These are phyloP conservation scores for Termitomyces heimii DNA, from an alignment of 768 basidiomycete species.

Conservation along the genomic window DNA sequence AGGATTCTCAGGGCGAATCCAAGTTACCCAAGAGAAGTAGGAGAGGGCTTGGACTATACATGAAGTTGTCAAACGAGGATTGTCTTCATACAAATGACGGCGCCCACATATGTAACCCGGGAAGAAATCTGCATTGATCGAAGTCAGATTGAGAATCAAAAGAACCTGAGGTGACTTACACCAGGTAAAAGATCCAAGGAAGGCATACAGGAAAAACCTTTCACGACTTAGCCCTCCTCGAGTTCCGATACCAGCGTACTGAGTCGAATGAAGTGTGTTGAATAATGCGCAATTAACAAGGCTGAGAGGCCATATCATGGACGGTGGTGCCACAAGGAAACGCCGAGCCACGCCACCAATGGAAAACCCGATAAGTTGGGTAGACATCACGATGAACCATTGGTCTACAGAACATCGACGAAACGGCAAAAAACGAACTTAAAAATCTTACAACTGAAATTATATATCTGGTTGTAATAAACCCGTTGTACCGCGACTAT, in stretches of 20 bases:
- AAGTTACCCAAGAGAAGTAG: slow-evolving; percentile 56
- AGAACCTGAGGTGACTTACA: slow-evolving; percentile 29
- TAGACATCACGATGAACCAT: slow-evolving; percentile 66
- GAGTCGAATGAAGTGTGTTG: slow-evolving; percentile 70
- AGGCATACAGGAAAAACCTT: slow-evolving; percentile 62
- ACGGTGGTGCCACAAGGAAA: slow-evolving; percentile 65
- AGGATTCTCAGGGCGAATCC: slow-evolving; percentile 43
- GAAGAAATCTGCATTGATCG: slow-evolving; percentile 25
- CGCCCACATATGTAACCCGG: slow-evolving; percentile 35
- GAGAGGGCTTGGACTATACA: slow-evolving; percentile 39
- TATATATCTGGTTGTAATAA: slow-evolving; percentile 56
- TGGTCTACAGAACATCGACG: slow-evolving; percentile 36
- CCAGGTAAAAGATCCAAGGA: slow-evolving; percentile 52
- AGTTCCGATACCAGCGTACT: slow-evolving; percentile 58
- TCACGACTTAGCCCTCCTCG: slow-evolving; percentile 60
- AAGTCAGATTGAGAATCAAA: slow-evolving; percentile 17
- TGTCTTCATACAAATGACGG: neutral
- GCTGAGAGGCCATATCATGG: slow-evolving; percentile 65
- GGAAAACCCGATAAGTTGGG: slow-evolving; percentile 71
- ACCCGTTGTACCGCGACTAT: slow-evolving; percentile 64
- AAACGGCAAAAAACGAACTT: neutral
- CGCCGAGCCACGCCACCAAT: slow-evolving; percentile 67
- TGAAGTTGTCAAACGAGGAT: neutral
- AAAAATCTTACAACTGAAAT: slow-evolving; percentile 44
- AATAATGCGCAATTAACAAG: slow-evolving; percentile 68